Percentiles rank a stretch among this genome's conserved stretches.
phyloP scores from a whole-genome alignment of 352 stramenopile genomes.

The Pythium biforme region DNA sequence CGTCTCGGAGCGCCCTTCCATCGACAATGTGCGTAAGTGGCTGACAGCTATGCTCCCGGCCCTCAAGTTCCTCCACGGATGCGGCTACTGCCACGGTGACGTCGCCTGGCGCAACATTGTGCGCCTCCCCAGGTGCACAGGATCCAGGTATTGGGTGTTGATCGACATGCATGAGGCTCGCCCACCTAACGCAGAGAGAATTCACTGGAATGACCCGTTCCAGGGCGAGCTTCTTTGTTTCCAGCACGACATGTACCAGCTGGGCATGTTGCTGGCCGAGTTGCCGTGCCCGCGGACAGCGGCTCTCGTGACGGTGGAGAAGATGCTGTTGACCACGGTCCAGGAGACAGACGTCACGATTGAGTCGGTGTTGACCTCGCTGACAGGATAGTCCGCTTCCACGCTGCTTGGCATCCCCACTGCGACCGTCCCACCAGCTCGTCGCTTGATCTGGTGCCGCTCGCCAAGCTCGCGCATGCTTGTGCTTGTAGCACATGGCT shows the following conservation, averaged over 20 bases:
- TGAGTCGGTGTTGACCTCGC: too few species aligned
- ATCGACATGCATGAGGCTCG: not conserved
- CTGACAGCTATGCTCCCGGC: slow-evolving; percentile 20
- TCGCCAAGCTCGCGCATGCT: too few species aligned
- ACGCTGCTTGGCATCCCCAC: too few species aligned
- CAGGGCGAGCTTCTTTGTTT: slow-evolving; percentile 12
- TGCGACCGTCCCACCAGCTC: too few species aligned
- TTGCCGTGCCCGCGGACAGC: not conserved
- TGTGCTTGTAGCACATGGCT: slow-evolving; percentile 17
- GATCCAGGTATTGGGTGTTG: not conserved
- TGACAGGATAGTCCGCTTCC: too few species aligned
- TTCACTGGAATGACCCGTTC: slow-evolving; percentile 12
- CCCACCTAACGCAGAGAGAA: not conserved
- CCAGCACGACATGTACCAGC: slow-evolving; percentile 16
- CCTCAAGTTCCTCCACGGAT: slow-evolving; percentile 19
- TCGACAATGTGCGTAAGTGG: not conserved
- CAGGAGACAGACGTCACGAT: not conserved
- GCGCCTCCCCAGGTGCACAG: not conserved
- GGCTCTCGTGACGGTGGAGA: not conserved
- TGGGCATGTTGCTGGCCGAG: slow-evolving; percentile 1
- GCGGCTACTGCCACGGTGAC: slow-evolving; percentile 26
- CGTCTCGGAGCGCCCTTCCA: not conserved
- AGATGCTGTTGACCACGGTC: not conserved
- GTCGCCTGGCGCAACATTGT: slow-evolving; percentile 29
- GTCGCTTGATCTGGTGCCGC: too few species aligned